Base-by-base conservation (phyloP, 2,329 filamentous ascomycete genomes). In the Penicillium sp. region DNA sequence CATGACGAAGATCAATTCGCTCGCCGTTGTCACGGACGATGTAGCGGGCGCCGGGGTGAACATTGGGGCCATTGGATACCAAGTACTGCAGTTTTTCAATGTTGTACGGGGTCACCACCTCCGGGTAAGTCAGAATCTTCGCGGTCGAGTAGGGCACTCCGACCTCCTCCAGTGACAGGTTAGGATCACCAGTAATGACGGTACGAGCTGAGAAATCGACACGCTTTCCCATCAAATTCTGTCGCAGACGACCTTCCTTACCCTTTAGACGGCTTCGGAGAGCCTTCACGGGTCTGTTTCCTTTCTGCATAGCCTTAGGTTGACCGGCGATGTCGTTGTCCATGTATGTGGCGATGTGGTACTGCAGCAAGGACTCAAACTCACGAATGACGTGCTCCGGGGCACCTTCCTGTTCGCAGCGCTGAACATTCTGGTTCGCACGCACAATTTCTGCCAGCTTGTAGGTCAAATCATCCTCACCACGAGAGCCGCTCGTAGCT, bases 161-260 rank as follows among this genome's bases (percentile, higher is more conserved):
- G 56, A 99, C 95, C 77, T 99, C 91, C 67, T 99, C 92, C 25
- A 99, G 81, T 25, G 91, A 96, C 61, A 99, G 77, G 69, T 97
- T 99, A 53, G 94, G 94, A 69, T 99, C 94, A 77, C 94, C 94
- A 46, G 95, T 99, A 72, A 99, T 99, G 77, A 99, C 94, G 28
- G 95, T 99, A 86, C 94, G 94, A 33, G 95, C 95, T 0, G 95
- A 99, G 69, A 99, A 99, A 71, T 99, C 94, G 55, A 99, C 94
- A 84, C 92, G 91, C 77, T 99, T 99, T 58, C 94, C 94, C 95
- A 99, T 99, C 80, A 99, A 79, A 74, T 99, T 99, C 69, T 95
- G 94, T 77, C 94, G 88, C 22, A 99, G 84, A 80, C 94, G 91
- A 63, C 94, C 94, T 70, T 99, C 94, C 76, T 99, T 99, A 57